A percentile compares a stretch with the other conserved stretches of the same genome.
phyloP scores from a whole-genome alignment of 75 land plant species.

The Picea glauca region DNA sequence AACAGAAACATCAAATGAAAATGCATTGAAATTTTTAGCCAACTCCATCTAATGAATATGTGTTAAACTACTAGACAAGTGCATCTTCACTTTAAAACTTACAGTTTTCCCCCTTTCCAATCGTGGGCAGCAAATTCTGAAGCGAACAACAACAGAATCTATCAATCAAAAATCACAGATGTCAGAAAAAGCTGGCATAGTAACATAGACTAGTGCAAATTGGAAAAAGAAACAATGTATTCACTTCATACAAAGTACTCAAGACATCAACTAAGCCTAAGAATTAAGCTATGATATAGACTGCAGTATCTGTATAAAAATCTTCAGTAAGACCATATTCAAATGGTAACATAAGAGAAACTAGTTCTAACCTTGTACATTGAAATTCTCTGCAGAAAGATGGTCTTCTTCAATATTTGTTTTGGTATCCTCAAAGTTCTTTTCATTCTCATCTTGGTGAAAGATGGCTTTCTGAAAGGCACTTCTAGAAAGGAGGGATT shows the following conservation, averaged over 20 bases:
- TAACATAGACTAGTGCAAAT: not conserved
- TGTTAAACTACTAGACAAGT: not conserved
- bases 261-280: not conserved
- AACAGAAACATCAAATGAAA: not conserved
- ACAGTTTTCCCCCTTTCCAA: slow-evolving; percentile 62
- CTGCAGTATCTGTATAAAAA: slow-evolving; percentile 18
- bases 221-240: not conserved
- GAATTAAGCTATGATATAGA: slow-evolving; percentile 1
- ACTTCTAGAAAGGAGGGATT: slow-evolving; percentile 61
- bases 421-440: slow-evolving; percentile 1
- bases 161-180: slow-evolving; percentile 15
- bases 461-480: slow-evolving; percentile 91
- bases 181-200: not conserved
- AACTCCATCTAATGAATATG: not conserved
- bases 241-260: not conserved
- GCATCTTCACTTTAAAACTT: slow-evolving; percentile 15
- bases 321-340: slow-evolving; percentile 18
- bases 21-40: not conserved
- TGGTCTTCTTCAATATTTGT: not conserved
- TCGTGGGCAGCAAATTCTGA: slow-evolving; percentile 66
- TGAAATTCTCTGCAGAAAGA: not conserved
- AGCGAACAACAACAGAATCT: slow-evolving; percentile 65
- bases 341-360: not conserved
- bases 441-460: slow-evolving; percentile 13
- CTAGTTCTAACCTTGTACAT: slow-evolving; percentile 6